Base-by-base conservation (phyloP, 176 grass and related monocot genomes). In the Oryza meyeriana region DNA sequence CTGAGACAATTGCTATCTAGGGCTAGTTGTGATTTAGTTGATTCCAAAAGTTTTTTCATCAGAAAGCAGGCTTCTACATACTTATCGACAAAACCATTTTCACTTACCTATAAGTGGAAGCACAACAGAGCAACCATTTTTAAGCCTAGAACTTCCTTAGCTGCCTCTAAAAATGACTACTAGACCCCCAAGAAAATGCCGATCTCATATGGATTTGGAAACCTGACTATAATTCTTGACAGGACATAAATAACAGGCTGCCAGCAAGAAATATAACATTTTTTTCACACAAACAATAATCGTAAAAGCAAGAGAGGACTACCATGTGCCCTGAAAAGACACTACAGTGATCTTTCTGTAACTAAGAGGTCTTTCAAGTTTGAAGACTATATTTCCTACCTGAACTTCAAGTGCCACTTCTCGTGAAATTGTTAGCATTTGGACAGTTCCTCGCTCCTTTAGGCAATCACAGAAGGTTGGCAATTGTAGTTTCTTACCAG, bases 401-500 rank as follows among this genome's bases (percentile, higher is more conserved):
- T 99, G 96, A 90, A 99, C 87, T 83, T 99, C 93, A 88, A 99
- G 87, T 70, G 96, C 96, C 20, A 94, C 93, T 92, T 99, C 96
- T 71, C 93, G 84, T 70, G 96, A 95, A 27, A 93, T 69, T 25
- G 96, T 99, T 27, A 99, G 68, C 91, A 99, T 99, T 92, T 99
- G 96, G 58, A 99, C 70, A 26, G 89, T 99, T 85, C 85, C 89
- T 61, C 89, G 76, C 72, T 99, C 93, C 72, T 80, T 95, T 67
- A 99, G 82, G 77, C 93, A 85, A 48, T 92, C 93, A 90, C 89
- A 93, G 79, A 94, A 99, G 78, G 91, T 91, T 26, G 96, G 96
- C 74, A 95, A 80, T 79, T 92, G 89, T 25, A 93, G 65, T 64
- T 90, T 99, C 76, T 99, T 99, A 44, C 89, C 80, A 81, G 92